These are phyloP conservation scores for Penicillium glabrum DNA, from an alignment of 2,329 filamentous ascomycete species.

Conservation along the genomic window DNA sequence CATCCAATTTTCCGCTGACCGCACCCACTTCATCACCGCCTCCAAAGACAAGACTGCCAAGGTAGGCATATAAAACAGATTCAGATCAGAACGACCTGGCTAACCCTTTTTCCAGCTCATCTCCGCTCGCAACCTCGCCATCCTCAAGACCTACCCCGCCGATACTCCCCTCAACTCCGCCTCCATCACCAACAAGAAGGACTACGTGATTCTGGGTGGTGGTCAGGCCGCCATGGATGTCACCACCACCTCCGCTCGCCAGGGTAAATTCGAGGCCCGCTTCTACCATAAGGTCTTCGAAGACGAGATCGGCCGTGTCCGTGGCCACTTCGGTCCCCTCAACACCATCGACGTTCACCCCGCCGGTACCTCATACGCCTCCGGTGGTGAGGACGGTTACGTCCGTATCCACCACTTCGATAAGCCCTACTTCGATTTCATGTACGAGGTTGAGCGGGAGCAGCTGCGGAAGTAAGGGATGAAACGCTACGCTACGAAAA, in stretches of 20 bases:
- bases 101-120: constrained; percentile 60
- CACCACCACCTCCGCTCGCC: constrained; percentile 86
- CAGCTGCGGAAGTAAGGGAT: constrained; percentile 45
- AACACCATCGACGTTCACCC: constrained; percentile 96
- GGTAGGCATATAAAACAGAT: constrained; percentile 47
- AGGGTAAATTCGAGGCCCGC: constrained; percentile 98
- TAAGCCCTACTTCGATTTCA: constrained; percentile 97
- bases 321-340: constrained; percentile 93
- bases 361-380: constrained; percentile 87
- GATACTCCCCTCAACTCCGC: constrained; percentile 98
- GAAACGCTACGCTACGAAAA: constrained; percentile 16
- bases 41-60: constrained; percentile 98
- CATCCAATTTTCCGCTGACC: constrained; percentile 89
- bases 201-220: constrained; percentile 96
- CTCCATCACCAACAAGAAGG: constrained; percentile 90
- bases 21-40: constrained; percentile 97
- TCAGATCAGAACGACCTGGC: background rate
- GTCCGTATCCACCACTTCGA: constrained; percentile 98
- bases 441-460: constrained; percentile 97
- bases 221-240: constrained; percentile 99
- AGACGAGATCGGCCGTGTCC: constrained; percentile 95
- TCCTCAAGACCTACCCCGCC: constrained; percentile 87
- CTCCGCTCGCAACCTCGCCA: constrained; percentile 79
- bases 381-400: constrained; percentile 96
- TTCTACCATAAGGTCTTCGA: constrained; percentile 99